These are phyloP conservation scores for Quercus bicolor DNA, from an alignment of 306 rosid species.

Conservation along the genomic window DNA sequence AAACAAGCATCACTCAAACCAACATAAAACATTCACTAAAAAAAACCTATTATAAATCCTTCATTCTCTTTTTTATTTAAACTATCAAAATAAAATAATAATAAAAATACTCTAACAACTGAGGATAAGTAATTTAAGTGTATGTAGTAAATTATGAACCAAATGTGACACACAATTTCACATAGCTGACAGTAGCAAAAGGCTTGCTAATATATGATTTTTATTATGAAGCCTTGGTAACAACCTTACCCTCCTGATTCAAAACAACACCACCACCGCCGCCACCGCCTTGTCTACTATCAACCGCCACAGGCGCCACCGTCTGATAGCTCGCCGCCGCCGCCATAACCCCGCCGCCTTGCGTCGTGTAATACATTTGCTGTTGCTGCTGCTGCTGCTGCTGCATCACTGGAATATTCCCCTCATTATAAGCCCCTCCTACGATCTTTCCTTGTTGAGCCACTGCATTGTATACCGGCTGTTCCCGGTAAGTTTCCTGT, in stretches of 20 bases:
- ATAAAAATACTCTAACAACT: background rate
- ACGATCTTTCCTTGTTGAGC: conserved; percentile 20
- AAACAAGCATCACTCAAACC: conserved; percentile 37
- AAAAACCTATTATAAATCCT: conserved; percentile 15
- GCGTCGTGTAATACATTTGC: conserved; percentile 49
- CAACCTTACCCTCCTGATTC: conserved; percentile 48
- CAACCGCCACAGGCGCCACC: conserved; percentile 33
- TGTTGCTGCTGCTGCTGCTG: conserved; percentile 13
- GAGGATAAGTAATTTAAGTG: background rate
- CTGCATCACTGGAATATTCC: conserved; percentile 25
- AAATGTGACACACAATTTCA: conserved; percentile 16
- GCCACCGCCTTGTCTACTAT: conserved; percentile 33
- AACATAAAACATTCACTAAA: conserved; percentile 2
- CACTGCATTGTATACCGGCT: conserved; percentile 35
- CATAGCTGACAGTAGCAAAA: conserved; percentile 25
- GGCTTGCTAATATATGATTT: too few species aligned
- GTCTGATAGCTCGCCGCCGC: conserved; percentile 30
- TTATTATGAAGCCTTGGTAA: conserved; percentile 18
- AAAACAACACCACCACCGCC: background rate
- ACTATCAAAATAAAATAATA: background rate
- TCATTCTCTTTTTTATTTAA: conserved; percentile 12
- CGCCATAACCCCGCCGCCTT: conserved; percentile 12
- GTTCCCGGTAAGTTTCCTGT: conserved; percentile 31
- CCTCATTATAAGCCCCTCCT: conserved; percentile 30
- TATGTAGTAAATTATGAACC: background rate